phyloP scores from a whole-genome alignment of 176 grass and related monocot species.

The Eremochloa ophiuroides region DNA sequence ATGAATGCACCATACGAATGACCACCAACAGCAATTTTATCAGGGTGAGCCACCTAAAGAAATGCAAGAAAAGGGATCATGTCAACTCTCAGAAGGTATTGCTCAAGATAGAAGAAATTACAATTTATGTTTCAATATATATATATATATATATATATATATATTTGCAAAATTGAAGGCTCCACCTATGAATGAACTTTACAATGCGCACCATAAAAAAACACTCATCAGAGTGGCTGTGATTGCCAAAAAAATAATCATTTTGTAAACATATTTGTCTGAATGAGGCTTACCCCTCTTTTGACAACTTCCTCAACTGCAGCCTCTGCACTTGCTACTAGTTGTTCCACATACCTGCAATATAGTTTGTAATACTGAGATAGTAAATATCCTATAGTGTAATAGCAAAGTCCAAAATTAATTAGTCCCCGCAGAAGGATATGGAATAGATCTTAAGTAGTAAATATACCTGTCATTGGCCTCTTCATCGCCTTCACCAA shows the following conservation, averaged over 20 bases:
- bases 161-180: background rate
- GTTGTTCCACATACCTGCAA: conserved; percentile 85
- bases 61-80: background rate
- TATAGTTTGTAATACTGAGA: conserved; percentile 22
- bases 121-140: no score
- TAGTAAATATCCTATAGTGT: conserved; percentile 10
- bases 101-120: background rate
- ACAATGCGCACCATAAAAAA: background rate
- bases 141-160: no score
- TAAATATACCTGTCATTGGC: conserved; percentile 82
- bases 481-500: conserved; percentile 97
- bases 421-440: conserved; percentile 14
- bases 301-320: conserved; percentile 85
- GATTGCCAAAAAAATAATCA: background rate
- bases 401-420: background rate
- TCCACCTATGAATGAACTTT: background rate
- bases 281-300: conserved; percentile 67
- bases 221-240: background rate
- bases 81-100: background rate
- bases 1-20: conserved; percentile 99
- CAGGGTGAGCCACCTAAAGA: conserved; percentile 82
- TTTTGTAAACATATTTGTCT: background rate
- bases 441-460: conserved; percentile 13
- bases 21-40: conserved; percentile 96
- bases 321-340: conserved; percentile 91